Percentiles rank a stretch among this genome's conserved stretches.
phyloP scores from a whole-genome alignment of 2,329 filamentous ascomycete genomes.

The Fusarium begoniae region DNA sequence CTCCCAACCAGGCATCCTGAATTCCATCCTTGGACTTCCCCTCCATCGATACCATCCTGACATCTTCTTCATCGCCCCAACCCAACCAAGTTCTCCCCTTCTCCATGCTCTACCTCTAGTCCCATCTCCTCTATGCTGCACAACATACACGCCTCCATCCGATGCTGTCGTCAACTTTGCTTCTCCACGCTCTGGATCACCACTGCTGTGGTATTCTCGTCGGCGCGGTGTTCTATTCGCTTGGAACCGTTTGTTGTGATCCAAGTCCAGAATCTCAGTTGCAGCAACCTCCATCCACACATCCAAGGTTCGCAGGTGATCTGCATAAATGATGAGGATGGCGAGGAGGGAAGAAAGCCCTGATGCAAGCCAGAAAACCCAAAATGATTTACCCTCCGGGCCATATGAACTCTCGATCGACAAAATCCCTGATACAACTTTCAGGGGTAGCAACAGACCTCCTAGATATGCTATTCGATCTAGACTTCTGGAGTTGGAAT shows the following conservation, averaged over 20 bases:
- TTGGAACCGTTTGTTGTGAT: slow-evolving; percentile 20
- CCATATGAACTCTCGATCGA: slow-evolving; percentile 58
- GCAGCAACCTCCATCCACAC: slow-evolving; percentile 57
- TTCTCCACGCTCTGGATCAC: slow-evolving; percentile 42
- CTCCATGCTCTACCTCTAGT: slow-evolving; percentile 51
- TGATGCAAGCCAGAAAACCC: slow-evolving; percentile 59
- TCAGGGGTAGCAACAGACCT: slow-evolving; percentile 58
- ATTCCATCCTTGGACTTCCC: slow-evolving; percentile 41
- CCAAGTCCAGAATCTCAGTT: slow-evolving; percentile 40
- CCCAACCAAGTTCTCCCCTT: slow-evolving; percentile 56
- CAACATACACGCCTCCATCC: slow-evolving; percentile 41
- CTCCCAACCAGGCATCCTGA: slow-evolving; percentile 41
- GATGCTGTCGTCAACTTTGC: slow-evolving; percentile 47
- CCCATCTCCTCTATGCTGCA: slow-evolving; percentile 44
- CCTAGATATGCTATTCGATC: slow-evolving; percentile 61
- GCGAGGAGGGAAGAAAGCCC: slow-evolving; percentile 51
- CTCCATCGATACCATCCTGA: slow-evolving; percentile 48
- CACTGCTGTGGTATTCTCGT: slow-evolving; percentile 27
- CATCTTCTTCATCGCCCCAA: slow-evolving; percentile 55
- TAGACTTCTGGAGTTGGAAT: slow-evolving; percentile 52
- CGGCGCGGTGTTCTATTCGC: slow-evolving; percentile 43
- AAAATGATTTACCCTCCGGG: slow-evolving; percentile 54
- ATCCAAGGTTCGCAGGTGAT: slow-evolving; percentile 56
- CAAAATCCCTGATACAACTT: slow-evolving; percentile 58
- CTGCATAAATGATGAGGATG: slow-evolving; percentile 58